Evolutionary conservation across 371 early-diverging fungal species (phyloP).

Genomic region (Lichtheimia ornata): DNA sequence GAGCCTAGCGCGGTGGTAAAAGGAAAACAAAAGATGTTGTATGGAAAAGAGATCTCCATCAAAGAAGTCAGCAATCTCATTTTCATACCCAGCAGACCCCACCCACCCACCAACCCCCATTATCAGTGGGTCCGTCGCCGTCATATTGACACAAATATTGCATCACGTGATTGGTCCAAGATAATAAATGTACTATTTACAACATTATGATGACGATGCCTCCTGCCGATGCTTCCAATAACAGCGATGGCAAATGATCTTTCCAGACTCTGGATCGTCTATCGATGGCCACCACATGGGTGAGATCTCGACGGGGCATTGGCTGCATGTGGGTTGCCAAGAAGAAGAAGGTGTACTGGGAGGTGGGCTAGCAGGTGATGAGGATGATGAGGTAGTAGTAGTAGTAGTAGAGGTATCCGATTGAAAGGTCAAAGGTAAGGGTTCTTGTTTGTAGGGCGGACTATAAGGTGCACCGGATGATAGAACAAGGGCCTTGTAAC

Average conservation of each 20-base stretch:
- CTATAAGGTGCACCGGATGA: constrained; percentile 8
- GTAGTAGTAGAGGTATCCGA: neutral
- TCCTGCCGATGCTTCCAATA: constrained; percentile 2
- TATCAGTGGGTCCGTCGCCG: too few species aligned
- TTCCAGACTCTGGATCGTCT: constrained; percentile 8
- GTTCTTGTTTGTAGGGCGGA: too few species aligned
- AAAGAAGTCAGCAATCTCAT: too few species aligned
- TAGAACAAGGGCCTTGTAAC: constrained; percentile 15
- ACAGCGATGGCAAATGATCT: constrained; percentile 18
- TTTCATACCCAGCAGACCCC: too few species aligned
- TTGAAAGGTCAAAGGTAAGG: neutral
- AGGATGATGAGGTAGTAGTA: neutral
- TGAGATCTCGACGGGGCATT: constrained; percentile 3
- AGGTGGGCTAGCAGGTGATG: neutral
- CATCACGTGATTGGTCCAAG: too few species aligned
- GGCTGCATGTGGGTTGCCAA: constrained; percentile 6
- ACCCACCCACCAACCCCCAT: too few species aligned
- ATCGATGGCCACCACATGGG: constrained; percentile 8
- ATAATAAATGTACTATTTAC: too few species aligned
- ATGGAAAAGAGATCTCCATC: too few species aligned
- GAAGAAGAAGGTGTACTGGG: neutral
- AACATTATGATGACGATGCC: too few species aligned
- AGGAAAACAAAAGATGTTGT: too few species aligned
- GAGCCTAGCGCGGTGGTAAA: too few species aligned
- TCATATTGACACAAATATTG: too few species aligned